A percentile compares a stretch with the other conserved stretches of the same genome.
Evolutionary conservation across 1,284 basidiomycete genomes (phyloP).

Genomic region (Stygiomarasmius scandens): DNA sequence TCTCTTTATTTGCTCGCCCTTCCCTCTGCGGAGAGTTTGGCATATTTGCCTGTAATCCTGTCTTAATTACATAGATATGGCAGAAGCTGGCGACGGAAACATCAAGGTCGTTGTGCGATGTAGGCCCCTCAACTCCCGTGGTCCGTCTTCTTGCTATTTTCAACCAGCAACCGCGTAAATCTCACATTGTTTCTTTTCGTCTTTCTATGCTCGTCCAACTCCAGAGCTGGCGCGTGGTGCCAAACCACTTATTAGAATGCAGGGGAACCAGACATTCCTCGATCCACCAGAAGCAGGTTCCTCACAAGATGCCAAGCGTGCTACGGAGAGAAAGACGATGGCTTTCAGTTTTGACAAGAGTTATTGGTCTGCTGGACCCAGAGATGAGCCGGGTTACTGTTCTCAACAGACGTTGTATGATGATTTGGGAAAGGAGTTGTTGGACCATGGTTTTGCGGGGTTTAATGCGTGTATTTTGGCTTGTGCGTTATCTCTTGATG

Average conservation of each 20-base stretch:
- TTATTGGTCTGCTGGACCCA: constrained; percentile 91
- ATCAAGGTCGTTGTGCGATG: constrained; percentile 98
- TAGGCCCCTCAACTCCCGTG: constrained; percentile 90
- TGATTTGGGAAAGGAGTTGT: constrained; percentile 91
- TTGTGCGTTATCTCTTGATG: constrained; percentile 63
- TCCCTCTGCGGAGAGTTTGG: background rate
- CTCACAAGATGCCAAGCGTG: constrained; percentile 71
- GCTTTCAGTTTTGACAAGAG: constrained; percentile 94
- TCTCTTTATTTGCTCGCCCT: background rate
- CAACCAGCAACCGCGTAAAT: background rate
- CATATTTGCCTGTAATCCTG: constrained; percentile 2
- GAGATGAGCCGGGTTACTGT: constrained; percentile 87
- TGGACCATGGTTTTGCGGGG: constrained; percentile 94
- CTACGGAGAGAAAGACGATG: constrained; percentile 87
- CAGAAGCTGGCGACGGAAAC: constrained; percentile 70
- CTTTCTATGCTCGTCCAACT: constrained; percentile 14
- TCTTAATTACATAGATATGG: constrained; percentile 33
- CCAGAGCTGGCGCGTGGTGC: constrained; percentile 86
- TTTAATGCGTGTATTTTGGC: constrained; percentile 98
- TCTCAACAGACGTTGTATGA: constrained; percentile 94
- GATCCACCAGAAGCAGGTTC: constrained; percentile 85
- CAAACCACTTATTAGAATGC: constrained; percentile 90
- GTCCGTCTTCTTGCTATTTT: constrained; percentile 46
- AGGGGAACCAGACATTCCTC: constrained; percentile 87
- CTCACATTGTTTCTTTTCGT: background rate